Base-by-base conservation (phyloP, 2,329 filamentous ascomycete genomes). In the Sphaceloma murrayae region DNA sequence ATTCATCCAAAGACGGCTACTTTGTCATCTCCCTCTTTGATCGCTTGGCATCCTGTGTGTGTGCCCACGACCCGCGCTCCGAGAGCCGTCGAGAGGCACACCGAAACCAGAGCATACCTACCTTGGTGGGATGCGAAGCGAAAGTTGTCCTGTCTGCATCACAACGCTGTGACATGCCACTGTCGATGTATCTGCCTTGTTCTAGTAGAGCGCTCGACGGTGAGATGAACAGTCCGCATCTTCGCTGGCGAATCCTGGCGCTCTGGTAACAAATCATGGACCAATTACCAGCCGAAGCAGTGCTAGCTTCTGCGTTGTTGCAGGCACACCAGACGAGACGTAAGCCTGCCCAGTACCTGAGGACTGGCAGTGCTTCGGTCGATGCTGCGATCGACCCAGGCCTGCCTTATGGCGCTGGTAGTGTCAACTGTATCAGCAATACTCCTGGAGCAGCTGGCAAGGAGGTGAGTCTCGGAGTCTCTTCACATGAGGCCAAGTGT, bases 301-400 rank as follows among this genome's bases (percentile, higher is more conserved):
- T 52, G n/a, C 47, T 54, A 2, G 54, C 52, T 16, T 54, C 53
- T 8, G 42, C 51, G 16, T 42, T 19, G 14, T 36, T n/a, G 39
- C 39, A 33, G 39, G 8, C 31, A 6, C 13, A 24, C 44, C 7
- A 16, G 30, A 34, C 16, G 51, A 48, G 13, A 27, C 22, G n/a
- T 5, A n/a, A 4, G 7, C n/a, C 2, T 14, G 18, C 17, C 13
- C 8, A 8, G 3, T 45, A 34, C 17, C 40, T 64, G 1, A 46
- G 34, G 1, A 60, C 52, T 2, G 55, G 58, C 2, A 53, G 56
- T 4, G 43, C 48, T 18, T 53, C 53, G 6, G 46, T 69, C 14
- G 63, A 69, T 54, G 51, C 52, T 2, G 58, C 55, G 7, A 51
- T 70, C 2, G 49, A 48, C 1, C 64, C 63, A 2, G 66, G 63